Evolutionary conservation across 352 stramenopile species (phyloP), one percentile per base, ranked within the genome.

Genomic region (Bremia lactucae): DNA sequence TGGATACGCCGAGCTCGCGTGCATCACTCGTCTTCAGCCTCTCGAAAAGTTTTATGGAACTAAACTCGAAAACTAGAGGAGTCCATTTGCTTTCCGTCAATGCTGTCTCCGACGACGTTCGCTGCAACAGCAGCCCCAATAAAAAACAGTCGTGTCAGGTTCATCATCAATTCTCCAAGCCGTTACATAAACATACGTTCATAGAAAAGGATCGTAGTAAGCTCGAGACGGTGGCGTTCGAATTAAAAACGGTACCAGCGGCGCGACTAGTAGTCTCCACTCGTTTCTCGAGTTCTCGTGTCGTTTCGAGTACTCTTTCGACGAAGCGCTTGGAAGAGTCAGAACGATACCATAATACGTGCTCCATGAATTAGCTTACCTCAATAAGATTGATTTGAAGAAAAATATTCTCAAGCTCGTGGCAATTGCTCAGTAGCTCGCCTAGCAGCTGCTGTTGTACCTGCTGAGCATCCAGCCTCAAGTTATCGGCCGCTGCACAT

Each of bases 361-460:
- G 2, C 3, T 13, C 3, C 2, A 6, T 7, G 6, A 40, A 16
- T 18, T 40, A 26, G 0, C 52, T 13, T 16, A 84, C 76, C 62
- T 89, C 77, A 28, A 87, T 83, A 24, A 90, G 56, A 22, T 85
- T 77, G 13, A 90, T 47, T 15, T 66, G 67, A 23, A 85, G 56
- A 41, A 85, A 90, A 46, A 90, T 79, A 31, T 85, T 69, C 47
- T 90, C 74, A 1, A 90, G 51, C 37, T 90, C 75, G 23, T 77
- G 55, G 45, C 72, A 86, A 39, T 86, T 87, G 35, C 45, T 62
- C 25, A 86, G 21, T 20, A 90, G 59, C 29, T 73, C 59, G 10
- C 56, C 53, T 50, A 87, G 53, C 22, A 87, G 46, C 33, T 68
- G 45, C 26, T 70, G 47, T 14, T 83, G 67, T 13, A 62, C 47